Base-by-base conservation (phyloP, 306 rosid species). In the Abrus precatorius region DNA sequence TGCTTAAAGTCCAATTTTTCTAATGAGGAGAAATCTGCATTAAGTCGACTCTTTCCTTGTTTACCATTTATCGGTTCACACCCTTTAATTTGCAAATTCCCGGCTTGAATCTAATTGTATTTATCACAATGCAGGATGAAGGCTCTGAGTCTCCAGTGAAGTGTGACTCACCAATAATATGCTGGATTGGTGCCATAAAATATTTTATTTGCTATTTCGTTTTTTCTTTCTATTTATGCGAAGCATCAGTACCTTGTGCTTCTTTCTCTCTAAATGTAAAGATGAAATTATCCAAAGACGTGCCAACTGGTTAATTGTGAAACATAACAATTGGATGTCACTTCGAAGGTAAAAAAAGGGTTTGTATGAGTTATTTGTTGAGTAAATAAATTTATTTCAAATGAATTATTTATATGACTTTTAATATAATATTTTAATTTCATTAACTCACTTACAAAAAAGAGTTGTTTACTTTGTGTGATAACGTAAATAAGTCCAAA, bases 61-160 rank as follows among this genome's bases (percentile, higher is more conserved):
- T 20, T 20, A 20, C 20, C 20, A 20, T 20, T 20, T 20, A 20
- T 20, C 20, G 20, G 20, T 20, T 20, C 20, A 20, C 20, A 20
- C 20, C 1, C 5, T 5, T 38, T 38, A 2, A 38, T 38, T 38
- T 38, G 41, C 41, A 38, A 38, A 5, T 32, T 20, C 55, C 0
- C 52, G 62, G 14, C 27, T 6, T 7, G 5, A 63, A 13, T 63
- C 11, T 74, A 20, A 66, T 49, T 52, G 47, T 59, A 59, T 49
- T 48, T 29, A 44, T 74, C 36, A 62, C 38, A 32, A 69, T 80
- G 83, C 83, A 85, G 85, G 88, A 77, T 81, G 80, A 80, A 81
- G 80, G 52, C 20, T 72, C 68, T 76, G 33, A 64, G 45, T 32
- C 80, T 81, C 27, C 82, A 85, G 45, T 85, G 82, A 85, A 80